These are phyloP conservation scores for Trametopsis cervina DNA, from an alignment of 768 basidiomycete genomes.

Conservation along the genomic window DNA sequence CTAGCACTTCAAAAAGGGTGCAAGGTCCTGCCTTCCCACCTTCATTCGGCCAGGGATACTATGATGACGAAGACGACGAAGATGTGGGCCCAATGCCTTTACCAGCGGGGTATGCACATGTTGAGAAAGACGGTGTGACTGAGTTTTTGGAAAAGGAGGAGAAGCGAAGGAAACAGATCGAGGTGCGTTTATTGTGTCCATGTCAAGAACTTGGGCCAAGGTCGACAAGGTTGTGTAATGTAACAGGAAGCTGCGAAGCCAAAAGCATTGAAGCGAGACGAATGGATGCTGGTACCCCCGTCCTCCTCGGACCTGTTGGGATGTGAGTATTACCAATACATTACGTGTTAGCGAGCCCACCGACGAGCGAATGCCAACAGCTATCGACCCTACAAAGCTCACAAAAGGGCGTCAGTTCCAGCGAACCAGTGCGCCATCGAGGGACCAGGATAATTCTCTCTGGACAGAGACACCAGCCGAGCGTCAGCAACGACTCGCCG, in stretches of 20 bases:
- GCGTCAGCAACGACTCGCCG: constrained; percentile 82
- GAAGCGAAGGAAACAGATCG: constrained; percentile 59
- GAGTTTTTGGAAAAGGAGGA: constrained; percentile 87
- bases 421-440: constrained; percentile 36
- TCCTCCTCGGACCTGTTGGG: constrained; percentile 70
- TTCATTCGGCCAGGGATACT: constrained; percentile 19
- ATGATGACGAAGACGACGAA: constrained; percentile 59
- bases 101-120: constrained; percentile 34
- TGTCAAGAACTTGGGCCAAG: constrained; percentile 3
- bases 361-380: constrained; percentile 29
- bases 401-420: constrained; percentile 72
- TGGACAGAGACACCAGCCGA: constrained; percentile 99
- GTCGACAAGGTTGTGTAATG: constrained; percentile 3
- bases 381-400: constrained; percentile 81
- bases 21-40: constrained; percentile 50
- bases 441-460: constrained; percentile 50
- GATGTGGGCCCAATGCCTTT: constrained; percentile 83
- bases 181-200: constrained; percentile 33
- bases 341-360: background rate
- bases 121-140: constrained; percentile 57
- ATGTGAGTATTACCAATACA: constrained; percentile 43
- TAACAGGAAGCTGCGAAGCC: constrained; percentile 63
- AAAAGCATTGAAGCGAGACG: constrained; percentile 76
- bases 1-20: constrained; percentile 28
- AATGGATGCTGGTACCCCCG: constrained; percentile 98